A percentile compares a stretch with the other conserved stretches of the same genome.
These are phyloP conservation scores for Actinidia polygama DNA, from an alignment of 179 eudicot genomes.

Conservation along the genomic window DNA sequence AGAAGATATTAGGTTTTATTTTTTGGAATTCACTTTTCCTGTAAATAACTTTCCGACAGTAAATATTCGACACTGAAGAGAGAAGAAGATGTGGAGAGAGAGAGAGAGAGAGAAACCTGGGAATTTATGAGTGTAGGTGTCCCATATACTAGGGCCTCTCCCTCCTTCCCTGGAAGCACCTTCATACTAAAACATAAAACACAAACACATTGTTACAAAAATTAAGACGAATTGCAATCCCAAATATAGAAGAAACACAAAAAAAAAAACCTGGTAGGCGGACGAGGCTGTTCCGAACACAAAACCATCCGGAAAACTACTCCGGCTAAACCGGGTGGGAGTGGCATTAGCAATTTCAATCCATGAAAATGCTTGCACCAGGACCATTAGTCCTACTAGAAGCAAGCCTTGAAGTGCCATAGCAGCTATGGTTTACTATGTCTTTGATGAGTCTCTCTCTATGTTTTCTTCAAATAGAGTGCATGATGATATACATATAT, in stretches of 20 bases:
- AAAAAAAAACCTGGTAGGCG: slow-evolving; percentile 7
- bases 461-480: too few relatives aligned
- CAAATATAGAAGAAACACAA: not conserved
- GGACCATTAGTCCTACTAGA: too few relatives aligned
- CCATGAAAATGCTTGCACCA: too few relatives aligned
- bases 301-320: slow-evolving; percentile 9
- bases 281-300: slow-evolving; percentile 15
- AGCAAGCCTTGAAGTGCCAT: too few relatives aligned
- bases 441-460: too few relatives aligned
- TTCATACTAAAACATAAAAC: slow-evolving; percentile 12
- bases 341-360: too few relatives aligned
- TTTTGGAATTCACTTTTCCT: too few relatives aligned
- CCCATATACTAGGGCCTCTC: slow-evolving; percentile 27
- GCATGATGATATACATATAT: too few relatives aligned
- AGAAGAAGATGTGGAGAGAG: not conserved
- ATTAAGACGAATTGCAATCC: not conserved
- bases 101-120: slow-evolving; percentile 24
- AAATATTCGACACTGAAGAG: not conserved
- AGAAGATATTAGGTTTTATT: too few relatives aligned
- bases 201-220: not conserved
- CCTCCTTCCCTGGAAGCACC: slow-evolving; percentile 26
- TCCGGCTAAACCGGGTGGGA: not conserved
- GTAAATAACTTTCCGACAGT: not conserved
- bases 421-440: too few relatives aligned
- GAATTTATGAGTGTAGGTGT: slow-evolving; percentile 14